Evolutionary conservation across 768 basidiomycete species (phyloP).

Genomic region (Tylopilus felleus): DNA sequence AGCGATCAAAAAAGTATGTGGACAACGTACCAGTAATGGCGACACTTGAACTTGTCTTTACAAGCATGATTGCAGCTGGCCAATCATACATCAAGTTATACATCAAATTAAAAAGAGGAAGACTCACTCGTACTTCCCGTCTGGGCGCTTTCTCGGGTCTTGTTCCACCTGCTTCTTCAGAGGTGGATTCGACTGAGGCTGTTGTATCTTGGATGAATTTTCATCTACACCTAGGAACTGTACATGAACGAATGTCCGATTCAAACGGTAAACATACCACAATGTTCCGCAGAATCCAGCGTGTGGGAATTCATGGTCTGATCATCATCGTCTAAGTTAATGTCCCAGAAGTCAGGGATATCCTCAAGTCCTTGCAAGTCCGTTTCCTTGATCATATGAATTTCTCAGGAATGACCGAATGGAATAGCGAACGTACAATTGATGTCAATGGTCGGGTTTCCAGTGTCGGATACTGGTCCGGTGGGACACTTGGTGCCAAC

Average conservation of each 20-base stretch:
- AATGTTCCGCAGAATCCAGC: constrained; percentile 36
- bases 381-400: constrained; percentile 46
- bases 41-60: constrained; percentile 72
- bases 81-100: neutral
- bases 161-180: constrained; percentile 3
- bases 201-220: neutral
- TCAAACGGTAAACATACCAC: constrained; percentile 14
- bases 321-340: constrained; percentile 35
- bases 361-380: constrained; percentile 67
- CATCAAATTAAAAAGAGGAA: neutral
- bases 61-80: constrained; percentile 76
- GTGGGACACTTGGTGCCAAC: constrained; percentile 56
- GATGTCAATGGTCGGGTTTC: constrained; percentile 69
- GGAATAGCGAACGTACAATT: constrained; percentile 38
- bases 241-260: neutral
- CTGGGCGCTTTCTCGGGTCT: constrained; percentile 43
- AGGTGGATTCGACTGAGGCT: constrained; percentile 1
- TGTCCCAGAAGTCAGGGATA: constrained; percentile 64
- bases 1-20: constrained; percentile 6
- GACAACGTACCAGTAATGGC: constrained; percentile 62
- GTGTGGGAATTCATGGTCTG: constrained; percentile 15
- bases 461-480: constrained; percentile 59
- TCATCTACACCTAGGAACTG: neutral
- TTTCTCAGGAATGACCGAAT: neutral
- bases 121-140: constrained; percentile 63